Base-by-base conservation (phyloP, 371 early-diverging fungal genomes). In the Saksenaea vasiformis region DNA sequence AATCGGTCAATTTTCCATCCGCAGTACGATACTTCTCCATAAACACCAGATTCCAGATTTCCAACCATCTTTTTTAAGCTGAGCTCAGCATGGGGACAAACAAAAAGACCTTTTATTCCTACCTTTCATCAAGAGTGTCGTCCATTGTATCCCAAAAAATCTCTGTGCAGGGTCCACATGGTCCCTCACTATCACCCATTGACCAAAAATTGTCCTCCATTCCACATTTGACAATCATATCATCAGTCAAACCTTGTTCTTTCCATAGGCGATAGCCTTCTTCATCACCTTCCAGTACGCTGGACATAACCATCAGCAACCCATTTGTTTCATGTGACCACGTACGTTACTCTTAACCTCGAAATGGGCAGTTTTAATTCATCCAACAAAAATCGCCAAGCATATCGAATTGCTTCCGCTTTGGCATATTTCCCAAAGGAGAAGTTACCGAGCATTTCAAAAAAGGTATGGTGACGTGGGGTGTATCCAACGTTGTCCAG, bases 11-110 rank as follows among this genome's bases (percentile, higher is more conserved):
- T 22, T 72, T 59, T 2, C 89, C 90, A 17, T 87, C 77, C 2
- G 82, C 80, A 26, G 71, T 72, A 26, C 89, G 77, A 58, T 85
- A 84, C 58, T 85, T 84, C 62, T 91, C 85, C 91, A 93, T 93
- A 74, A 91, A 93, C n/a, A 93, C 93, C 38, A 93, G 65, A 58
- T 93, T 93, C 93, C 93, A 93, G 44, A 93, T 86, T 67, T 93
- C 93, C 15, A 93, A 72, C 91, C 90, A 93, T 17, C 87, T 79
- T 59, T 76, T 14, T 24, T 17, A 14, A 55, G 22, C 5, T 43
- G 36, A 5, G 11, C 13, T 26, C 0, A 58, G 39, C 27, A 47
- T 1, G 22, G 17, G 4, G 5, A 17, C 19, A 17, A 19, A 14
- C 14, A 47, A 47, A n/a, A 47, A 47, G 10, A 2, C 51, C 22